These are phyloP conservation scores for Parastagonospora avenae DNA, from an alignment of 2,329 filamentous ascomycete genomes.

Conservation along the genomic window DNA sequence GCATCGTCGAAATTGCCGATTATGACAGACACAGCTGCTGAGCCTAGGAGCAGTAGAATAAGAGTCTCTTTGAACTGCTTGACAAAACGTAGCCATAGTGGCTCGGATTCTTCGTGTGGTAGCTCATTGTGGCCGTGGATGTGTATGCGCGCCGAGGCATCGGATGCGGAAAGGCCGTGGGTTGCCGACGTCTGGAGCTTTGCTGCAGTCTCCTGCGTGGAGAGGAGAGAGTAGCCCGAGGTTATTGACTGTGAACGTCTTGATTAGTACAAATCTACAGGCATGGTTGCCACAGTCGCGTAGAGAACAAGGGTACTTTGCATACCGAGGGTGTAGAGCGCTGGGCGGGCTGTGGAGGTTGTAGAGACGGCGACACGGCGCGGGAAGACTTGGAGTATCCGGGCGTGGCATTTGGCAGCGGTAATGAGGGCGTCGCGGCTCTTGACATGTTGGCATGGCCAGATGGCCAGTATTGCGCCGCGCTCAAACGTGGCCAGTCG, in stretches of 20 bases:
- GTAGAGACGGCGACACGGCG: constrained; percentile 36
- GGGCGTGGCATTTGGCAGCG: constrained; percentile 58
- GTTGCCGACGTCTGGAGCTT: constrained; percentile 81
- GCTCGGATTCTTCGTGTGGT: constrained; percentile 89
- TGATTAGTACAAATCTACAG: constrained; percentile 14
- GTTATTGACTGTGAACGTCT: constrained; percentile 47
- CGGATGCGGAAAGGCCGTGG: constrained; percentile 78
- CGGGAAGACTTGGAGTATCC: constrained; percentile 34
- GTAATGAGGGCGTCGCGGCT: constrained; percentile 63
- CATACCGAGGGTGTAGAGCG: constrained; percentile 38
- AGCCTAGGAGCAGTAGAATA: constrained; percentile 88
- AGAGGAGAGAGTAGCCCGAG: constrained; percentile 66
- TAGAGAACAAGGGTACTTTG: not conserved
- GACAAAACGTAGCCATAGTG: constrained; percentile 90
- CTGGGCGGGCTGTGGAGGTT: constrained; percentile 31
- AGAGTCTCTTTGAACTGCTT: constrained; percentile 97
- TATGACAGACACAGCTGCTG: constrained; percentile 83
- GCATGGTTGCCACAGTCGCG: not conserved
- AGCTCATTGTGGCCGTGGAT: constrained; percentile 92
- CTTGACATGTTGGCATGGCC: constrained; percentile 67
- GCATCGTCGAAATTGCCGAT: constrained; percentile 96
- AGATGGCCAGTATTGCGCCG: constrained; percentile 34
- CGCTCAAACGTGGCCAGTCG: constrained; percentile 39
- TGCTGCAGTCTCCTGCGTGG: constrained; percentile 76
- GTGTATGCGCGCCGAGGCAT: constrained; percentile 79